Percentiles rank a stretch among this genome's conserved stretches.
Evolutionary conservation across 805 yeast species (phyloP).

Genomic region (Cyberlindnera samutprakarnensis): DNA sequence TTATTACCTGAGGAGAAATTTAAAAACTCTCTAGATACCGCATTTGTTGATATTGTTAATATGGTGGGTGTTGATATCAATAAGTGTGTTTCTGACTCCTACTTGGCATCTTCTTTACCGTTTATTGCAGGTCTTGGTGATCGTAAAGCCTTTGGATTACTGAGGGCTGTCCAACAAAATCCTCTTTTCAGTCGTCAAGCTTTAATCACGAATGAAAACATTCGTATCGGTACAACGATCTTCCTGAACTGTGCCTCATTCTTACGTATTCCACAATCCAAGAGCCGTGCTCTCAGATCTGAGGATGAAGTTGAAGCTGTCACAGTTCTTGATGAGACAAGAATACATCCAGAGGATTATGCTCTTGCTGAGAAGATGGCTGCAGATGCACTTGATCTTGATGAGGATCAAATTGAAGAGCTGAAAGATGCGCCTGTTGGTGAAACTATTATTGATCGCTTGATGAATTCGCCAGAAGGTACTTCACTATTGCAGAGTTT

Average conservation of each 20-base stretch:
- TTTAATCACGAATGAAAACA: conserved; percentile 68
- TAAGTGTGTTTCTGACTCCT: conserved; percentile 73
- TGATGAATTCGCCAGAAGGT: conserved; percentile 56
- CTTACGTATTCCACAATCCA: conserved; percentile 62
- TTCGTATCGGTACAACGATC: conserved; percentile 57
- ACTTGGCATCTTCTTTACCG: conserved; percentile 62
- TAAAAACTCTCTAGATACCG: conserved; percentile 62
- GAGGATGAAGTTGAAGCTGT: conserved; percentile 58
- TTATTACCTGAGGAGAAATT: conserved; percentile 59
- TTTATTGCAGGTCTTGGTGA: conserved; percentile 92
- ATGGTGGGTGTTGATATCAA: conserved; percentile 92
- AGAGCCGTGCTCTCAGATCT: conserved; percentile 23
- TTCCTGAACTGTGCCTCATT: conserved; percentile 92
- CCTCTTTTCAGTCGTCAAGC: conserved; percentile 73
- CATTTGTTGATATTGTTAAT: conserved; percentile 84
- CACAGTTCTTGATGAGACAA: conserved; percentile 74
- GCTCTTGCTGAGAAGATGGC: conserved; percentile 96
- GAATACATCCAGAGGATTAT: conserved; percentile 97
- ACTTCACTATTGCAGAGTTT: conserved; percentile 76
- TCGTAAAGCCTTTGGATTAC: conserved; percentile 82
- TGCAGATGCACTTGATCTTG: conserved; percentile 93
- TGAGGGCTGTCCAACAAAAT: conserved; percentile 67
- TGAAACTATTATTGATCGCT: conserved; percentile 57
- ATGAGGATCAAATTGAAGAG: conserved; percentile 85
- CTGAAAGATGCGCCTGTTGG: conserved; percentile 63